Evolutionary conservation across 352 stramenopile species (phyloP), one percentile per base, ranked within the genome.

Genomic region (Phytophthora vignae): DNA sequence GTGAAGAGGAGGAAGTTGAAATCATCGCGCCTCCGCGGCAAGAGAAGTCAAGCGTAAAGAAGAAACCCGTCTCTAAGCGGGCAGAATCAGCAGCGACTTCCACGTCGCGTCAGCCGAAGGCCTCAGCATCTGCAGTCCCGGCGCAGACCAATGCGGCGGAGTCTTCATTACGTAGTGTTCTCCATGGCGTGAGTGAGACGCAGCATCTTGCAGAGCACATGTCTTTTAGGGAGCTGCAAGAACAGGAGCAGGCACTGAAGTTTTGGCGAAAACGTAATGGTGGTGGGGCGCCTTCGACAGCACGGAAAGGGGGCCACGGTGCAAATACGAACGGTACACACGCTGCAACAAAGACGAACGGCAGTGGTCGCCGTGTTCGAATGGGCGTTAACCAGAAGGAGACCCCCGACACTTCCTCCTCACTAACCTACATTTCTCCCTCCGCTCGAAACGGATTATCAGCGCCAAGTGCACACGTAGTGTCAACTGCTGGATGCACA

Each of bases 141-240:
- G 46, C 22, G 46, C 25, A 59, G 60, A 52, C 14, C 25, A 22
- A 67, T 49, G 44, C 52, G 29, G 12, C 63, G 49, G 42, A 62
- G 17, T 42, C 15, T 21, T 48, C 42, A 12, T 54, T 60, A 21
- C 46, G 53, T 8, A 48, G 22, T 57, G 40, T 44, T 33, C 54
- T 57, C 9, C 31, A 60, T 64, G 58, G 63, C 3, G 55, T 50
- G 29, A 79, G 46, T 55, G 60, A 71, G 56, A 69, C 58, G 56
- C 60, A 69, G 21, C 31, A 44, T 15, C 60, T 88, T 10, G 66
- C 67, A n/a, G 79, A 90, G 48, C 75, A 69, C 33, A 71, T 90
- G 56, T 82, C 82, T 17, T 71, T 85, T 36, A 56, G 59, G 17
- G 78, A 88, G 57, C 64, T 87, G 17, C 82, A 90, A 63, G 80